A percentile compares a stretch with the other conserved stretches of the same genome.
phyloP scores from a whole-genome alignment of 2,329 filamentous ascomycete species.

The Graphium sp. region DNA sequence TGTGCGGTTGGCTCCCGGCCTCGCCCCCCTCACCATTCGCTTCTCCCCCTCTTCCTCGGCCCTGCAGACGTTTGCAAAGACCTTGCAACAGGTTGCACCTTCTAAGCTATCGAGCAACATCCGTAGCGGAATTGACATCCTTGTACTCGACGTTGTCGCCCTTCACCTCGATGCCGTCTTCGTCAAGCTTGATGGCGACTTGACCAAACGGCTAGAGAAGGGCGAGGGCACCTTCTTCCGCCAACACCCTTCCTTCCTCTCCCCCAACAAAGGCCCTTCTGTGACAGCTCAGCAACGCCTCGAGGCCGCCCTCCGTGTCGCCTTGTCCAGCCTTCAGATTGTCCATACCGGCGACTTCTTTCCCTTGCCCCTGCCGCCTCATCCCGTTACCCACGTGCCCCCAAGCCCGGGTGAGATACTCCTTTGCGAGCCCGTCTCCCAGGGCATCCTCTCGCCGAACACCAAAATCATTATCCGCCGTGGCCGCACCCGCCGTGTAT shows the following conservation, averaged over 20 bases:
- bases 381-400: slow-evolving; percentile 73
- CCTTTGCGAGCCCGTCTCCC: slow-evolving; percentile 86
- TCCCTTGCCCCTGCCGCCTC: slow-evolving; percentile 59
- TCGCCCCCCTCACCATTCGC: slow-evolving; percentile 64
- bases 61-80: slow-evolving; percentile 64
- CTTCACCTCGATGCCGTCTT: slow-evolving; percentile 72
- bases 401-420: slow-evolving; percentile 75
- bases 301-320: slow-evolving; percentile 52
- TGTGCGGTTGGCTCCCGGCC: slow-evolving; percentile 43
- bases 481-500: slow-evolving; percentile 30
- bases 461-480: slow-evolving; percentile 75
- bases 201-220: slow-evolving; percentile 64
- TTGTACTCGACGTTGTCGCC: slow-evolving; percentile 65
- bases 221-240: slow-evolving; percentile 70
- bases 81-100: slow-evolving; percentile 55
- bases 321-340: slow-evolving; percentile 54
- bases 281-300: slow-evolving; percentile 37
- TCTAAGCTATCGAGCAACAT: slow-evolving; percentile 58
- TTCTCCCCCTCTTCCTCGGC: slow-evolving; percentile 57
- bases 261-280: too few relatives aligned
- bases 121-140: slow-evolving; percentile 67
- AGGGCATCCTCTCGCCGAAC: slow-evolving; percentile 59
- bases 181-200: slow-evolving; percentile 68
- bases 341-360: slow-evolving; percentile 74
- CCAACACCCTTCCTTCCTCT: slow-evolving; percentile 33